A percentile compares a stretch with the other conserved stretches of the same genome.
Conservation (phyloP, 139 green algal genomes). For the Picochlorum sp. region DNA sequence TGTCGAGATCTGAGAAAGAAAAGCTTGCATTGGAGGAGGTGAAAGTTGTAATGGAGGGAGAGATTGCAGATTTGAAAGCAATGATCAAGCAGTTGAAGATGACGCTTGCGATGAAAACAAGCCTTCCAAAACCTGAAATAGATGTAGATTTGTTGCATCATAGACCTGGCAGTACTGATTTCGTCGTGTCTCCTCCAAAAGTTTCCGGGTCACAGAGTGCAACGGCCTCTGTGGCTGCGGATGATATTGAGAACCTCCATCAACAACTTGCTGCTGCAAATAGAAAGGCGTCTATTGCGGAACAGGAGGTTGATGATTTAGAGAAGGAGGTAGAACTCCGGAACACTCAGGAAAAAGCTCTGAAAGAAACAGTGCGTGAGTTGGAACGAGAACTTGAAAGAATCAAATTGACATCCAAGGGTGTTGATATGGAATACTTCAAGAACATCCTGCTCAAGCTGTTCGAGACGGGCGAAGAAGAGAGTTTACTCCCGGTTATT, state of each 20-base stretch:
- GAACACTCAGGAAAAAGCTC: conserved; percentile 36
- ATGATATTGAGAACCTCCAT: conserved; percentile 23
- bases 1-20: background rate
- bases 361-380: conserved; percentile 47
- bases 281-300: conserved; percentile 11
- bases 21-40: background rate
- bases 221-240: conserved; percentile 7
- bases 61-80: background rate
- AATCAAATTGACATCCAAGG: conserved; percentile 25
- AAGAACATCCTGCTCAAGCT: conserved; percentile 53
- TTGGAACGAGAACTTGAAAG: conserved; percentile 32
- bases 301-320: conserved; percentile 36
- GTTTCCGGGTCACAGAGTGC: background rate
- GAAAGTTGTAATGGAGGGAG: background rate
- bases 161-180: background rate
- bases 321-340: conserved; percentile 35
- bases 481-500: conserved; percentile 38
- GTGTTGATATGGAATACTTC: conserved; percentile 48
- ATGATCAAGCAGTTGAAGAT: background rate
- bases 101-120: background rate
- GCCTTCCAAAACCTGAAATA: background rate
- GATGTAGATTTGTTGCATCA: too few relatives aligned
- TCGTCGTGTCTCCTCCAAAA: background rate
- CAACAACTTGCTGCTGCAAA: conserved; percentile 18
- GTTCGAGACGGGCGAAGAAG: conserved; percentile 45